Base-by-base conservation (phyloP, 192 early-diverging fungal species). In the Helicostylum pulchrum region DNA sequence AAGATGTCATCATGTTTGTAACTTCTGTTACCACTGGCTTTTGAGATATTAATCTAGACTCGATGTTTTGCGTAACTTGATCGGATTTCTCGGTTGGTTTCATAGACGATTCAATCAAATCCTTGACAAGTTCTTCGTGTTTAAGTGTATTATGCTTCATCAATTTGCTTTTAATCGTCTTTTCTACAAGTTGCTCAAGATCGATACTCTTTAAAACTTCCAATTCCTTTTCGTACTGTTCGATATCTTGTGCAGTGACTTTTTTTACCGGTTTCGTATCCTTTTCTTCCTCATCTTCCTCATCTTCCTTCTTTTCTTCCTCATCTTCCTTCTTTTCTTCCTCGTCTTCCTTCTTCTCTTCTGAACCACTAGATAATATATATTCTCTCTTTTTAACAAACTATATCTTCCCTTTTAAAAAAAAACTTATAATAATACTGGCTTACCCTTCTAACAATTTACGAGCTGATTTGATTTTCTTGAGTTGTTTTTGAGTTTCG, bases 401-500 rank as follows among this genome's bases (percentile, higher is more conserved):
- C 15, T 9, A 26, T 32, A 0, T 2, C 26, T 26, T 26, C 26
- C 26, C 26, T 26, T 26, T 26, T 26, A 2, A 26, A 26, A 26
- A 26, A 0, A 26, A 26, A 26, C n/a, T n/a, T n/a, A n/a, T n/a
- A 43, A 23, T 23, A 48, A 26, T 5, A 50, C 6, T 1, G 20
- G 12, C 20, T 12, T n/a, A 19, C 32, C 50, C 32, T 21, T 57
- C 15, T 31, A 21, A 1, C 31, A 20, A 60, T 26, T 49, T 49
- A 7, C 20, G 51, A 43, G 50, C 48, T 20, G 62, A 54, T 59
- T 65, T 65, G 36, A 49, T 56, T 36, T 73, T 72, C 23, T 71
- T 75, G 11, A 60, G 17, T n/a, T 65, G 68, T 36, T 52, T 61
- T 59, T 67, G 74, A 7, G 42, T 42, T 63, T 75, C 74, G 10